Evolutionary conservation across 1,139 yeast genomes (phyloP).

Genomic region (Kodamaea anthophila): DNA sequence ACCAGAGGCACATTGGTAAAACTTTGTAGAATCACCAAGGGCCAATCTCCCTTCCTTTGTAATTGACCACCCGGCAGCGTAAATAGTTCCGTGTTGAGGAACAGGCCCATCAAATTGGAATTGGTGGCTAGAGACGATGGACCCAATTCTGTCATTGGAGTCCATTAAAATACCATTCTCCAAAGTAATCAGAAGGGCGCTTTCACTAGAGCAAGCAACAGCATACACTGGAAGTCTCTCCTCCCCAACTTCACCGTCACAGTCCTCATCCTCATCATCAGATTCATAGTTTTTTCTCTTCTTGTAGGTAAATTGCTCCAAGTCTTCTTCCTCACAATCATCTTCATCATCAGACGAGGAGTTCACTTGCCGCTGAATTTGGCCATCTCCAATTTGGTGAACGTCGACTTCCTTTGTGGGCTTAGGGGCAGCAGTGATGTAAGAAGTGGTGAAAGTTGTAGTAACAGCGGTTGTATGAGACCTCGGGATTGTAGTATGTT

Average conservation of each 20-base stretch:
- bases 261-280: conserved; percentile 1
- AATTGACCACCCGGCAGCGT: conserved; percentile 41
- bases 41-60: conserved; percentile 33
- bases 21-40: conserved; percentile 28
- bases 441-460: conserved; percentile 11
- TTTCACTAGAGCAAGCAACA: conserved; percentile 29
- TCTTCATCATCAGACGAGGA: background rate
- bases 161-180: conserved; percentile 32
- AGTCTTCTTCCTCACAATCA: background rate
- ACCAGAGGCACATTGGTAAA: conserved; percentile 42
- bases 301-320: conserved; percentile 7
- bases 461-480: conserved; percentile 15
- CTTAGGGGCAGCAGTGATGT: conserved; percentile 19
- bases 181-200: conserved; percentile 28
- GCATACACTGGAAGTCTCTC: conserved; percentile 21
- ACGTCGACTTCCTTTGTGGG: conserved; percentile 20
- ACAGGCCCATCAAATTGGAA: conserved; percentile 44
- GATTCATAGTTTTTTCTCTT: conserved; percentile 1
- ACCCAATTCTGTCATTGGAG: conserved; percentile 31
- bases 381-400: conserved; percentile 28
- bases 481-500: conserved; percentile 11
- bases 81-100: conserved; percentile 37
- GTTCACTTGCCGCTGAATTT: conserved; percentile 17
- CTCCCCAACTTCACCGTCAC: conserved; percentile 1
- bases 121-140: conserved; percentile 38